Percentiles rank a stretch among this genome's conserved stretches.
Evolutionary conservation across 2,329 filamentous ascomycete genomes (phyloP).

Genomic region (Phialophora verrucosa): DNA sequence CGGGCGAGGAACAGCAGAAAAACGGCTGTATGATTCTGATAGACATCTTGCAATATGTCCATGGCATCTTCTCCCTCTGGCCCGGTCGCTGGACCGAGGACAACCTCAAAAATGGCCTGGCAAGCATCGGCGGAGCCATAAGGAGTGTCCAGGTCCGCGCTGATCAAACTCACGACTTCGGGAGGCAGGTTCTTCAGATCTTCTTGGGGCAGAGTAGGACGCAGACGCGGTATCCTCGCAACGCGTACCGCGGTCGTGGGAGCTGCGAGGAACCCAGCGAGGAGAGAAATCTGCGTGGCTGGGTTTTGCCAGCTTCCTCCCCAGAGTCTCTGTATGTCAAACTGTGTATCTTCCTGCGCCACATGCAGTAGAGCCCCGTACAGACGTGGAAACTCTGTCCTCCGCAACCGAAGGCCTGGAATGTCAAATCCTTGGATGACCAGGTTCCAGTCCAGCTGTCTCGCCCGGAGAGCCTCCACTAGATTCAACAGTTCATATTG

Average conservation of each 20-base stretch:
- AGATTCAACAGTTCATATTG: conserved; percentile 72
- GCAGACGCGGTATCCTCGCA: conserved; percentile 79
- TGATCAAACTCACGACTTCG: conserved; percentile 64
- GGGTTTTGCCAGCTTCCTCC: conserved; percentile 85
- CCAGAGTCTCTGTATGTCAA: conserved; percentile 90
- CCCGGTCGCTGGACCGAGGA: conserved; percentile 51
- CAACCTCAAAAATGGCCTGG: conserved; percentile 67
- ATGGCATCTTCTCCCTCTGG: conserved; percentile 62
- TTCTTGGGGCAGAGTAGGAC: conserved; percentile 73
- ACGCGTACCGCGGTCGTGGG: conserved; percentile 78
- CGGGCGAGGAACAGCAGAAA: conserved; percentile 58
- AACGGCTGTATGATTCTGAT: conserved; percentile 59
- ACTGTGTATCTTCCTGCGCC: conserved; percentile 64
- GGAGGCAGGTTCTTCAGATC: conserved; percentile 68
- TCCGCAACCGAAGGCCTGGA: conserved; percentile 74
- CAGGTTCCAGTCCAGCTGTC: conserved; percentile 68
- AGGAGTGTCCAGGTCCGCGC: conserved; percentile 77
- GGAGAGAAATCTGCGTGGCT: conserved; percentile 90
- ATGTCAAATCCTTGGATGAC: conserved; percentile 83
- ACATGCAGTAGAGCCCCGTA: conserved; percentile 79
- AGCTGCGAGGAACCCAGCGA: conserved; percentile 82
- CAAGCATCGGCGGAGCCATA: conserved; percentile 87
- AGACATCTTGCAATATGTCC: conserved; percentile 64
- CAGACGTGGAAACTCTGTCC: conserved; percentile 78
- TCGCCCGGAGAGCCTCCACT: conserved; percentile 62